A percentile compares a stretch with the other conserved stretches of the same genome.
phyloP scores from a whole-genome alignment of 148 eudicot species.

The Rhododendron ovatum region DNA sequence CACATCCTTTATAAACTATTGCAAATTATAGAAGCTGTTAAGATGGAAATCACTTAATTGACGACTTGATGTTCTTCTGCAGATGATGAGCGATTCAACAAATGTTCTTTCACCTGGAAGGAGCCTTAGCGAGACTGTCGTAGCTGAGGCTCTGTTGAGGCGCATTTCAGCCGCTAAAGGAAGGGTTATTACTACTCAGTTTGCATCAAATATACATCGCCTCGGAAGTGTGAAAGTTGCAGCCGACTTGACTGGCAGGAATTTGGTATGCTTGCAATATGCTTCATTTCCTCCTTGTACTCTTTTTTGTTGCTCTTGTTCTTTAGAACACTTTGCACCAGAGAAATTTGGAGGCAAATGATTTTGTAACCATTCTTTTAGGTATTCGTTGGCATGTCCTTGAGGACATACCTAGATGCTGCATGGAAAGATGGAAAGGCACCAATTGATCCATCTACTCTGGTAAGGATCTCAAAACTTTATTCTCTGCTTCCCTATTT shows the following conservation, averaged over 20 bases:
- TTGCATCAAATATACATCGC: slow-evolving; percentile 96
- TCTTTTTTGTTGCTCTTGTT: background rate
- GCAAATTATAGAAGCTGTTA: background rate
- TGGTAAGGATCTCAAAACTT: slow-evolving; percentile 42
- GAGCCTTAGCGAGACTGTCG: slow-evolving; percentile 86
- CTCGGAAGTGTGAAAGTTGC: slow-evolving; percentile 99
- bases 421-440: slow-evolving; percentile 98
- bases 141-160: slow-evolving; percentile 81
- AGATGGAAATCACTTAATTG: background rate
- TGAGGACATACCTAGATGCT: slow-evolving; percentile 94
- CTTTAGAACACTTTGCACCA: background rate
- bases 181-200: slow-evolving; percentile 92
- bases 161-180: slow-evolving; percentile 80
- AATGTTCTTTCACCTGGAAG: slow-evolving; percentile 95
- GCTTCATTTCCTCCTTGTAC: slow-evolving; percentile 8
- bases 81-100: slow-evolving; percentile 99
- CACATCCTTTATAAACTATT: background rate
- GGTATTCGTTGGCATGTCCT: slow-evolving; percentile 96
- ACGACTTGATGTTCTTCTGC: slow-evolving; percentile 12
- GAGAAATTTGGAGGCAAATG: background rate
- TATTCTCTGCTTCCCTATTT: background rate
- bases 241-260: slow-evolving; percentile 90
- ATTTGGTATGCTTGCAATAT: slow-evolving; percentile 56
- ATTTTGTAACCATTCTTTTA: slow-evolving; percentile 22
- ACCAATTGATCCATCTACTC: slow-evolving; percentile 95